A percentile compares a stretch with the other conserved stretches of the same genome.
Evolutionary conservation across 768 basidiomycete species (phyloP).

Genomic region (Hypsizygus marmoreus): DNA sequence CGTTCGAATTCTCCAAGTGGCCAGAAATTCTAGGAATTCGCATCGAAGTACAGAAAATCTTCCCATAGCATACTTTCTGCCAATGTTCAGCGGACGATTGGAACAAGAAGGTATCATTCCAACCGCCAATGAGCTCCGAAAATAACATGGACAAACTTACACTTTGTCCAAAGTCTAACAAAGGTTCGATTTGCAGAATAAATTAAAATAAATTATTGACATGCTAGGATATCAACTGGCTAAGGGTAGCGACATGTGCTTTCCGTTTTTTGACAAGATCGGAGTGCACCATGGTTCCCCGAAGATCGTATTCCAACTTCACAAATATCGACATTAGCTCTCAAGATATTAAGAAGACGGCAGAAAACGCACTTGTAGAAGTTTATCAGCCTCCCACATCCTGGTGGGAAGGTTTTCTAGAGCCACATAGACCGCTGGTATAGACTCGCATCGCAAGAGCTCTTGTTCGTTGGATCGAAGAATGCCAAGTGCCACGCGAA

Average conservation of each 20-base stretch:
- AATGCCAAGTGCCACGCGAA: constrained; percentile 88
- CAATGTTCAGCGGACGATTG: too few relatives aligned
- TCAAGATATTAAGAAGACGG: not conserved
- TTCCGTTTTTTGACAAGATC: constrained; percentile 60
- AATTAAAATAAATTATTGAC: too few relatives aligned
- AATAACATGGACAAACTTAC: too few relatives aligned
- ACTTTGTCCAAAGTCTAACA: too few relatives aligned
- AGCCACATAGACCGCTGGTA: constrained; percentile 87
- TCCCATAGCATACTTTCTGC: too few relatives aligned
- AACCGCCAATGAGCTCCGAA: too few relatives aligned
- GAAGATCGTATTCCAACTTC: constrained; percentile 61
- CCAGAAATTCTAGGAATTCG: too few relatives aligned
- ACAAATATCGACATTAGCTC: not conserved
- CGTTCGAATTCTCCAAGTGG: too few relatives aligned
- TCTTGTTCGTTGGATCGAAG: constrained; percentile 83
- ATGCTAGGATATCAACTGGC: constrained; percentile 40
- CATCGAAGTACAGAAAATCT: too few relatives aligned
- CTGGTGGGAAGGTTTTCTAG: constrained; percentile 88
- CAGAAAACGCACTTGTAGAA: constrained; percentile 70
- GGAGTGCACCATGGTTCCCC: constrained; percentile 48
- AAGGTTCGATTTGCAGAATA: too few relatives aligned
- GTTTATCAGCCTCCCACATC: constrained; percentile 91
- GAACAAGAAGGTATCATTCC: too few relatives aligned
- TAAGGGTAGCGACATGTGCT: constrained; percentile 49
- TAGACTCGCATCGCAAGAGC: constrained; percentile 79